These are phyloP conservation scores for Pseudopithomyces maydicus DNA, from an alignment of 2,329 filamentous ascomycete genomes.

Conservation along the genomic window DNA sequence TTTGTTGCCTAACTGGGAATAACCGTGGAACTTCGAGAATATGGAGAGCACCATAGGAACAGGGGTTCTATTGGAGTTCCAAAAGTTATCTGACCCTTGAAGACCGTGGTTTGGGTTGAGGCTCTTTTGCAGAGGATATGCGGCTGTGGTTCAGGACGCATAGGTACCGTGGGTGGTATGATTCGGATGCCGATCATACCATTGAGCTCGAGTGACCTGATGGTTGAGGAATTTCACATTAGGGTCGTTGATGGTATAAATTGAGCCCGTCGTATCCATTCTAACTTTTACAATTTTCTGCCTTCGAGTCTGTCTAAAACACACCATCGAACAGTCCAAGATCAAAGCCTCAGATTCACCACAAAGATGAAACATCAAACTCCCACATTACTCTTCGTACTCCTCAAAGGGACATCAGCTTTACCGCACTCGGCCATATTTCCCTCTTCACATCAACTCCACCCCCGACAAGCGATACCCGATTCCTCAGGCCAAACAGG, in stretches of 20 bases:
- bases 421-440: conserved; percentile 10
- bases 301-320: neutral
- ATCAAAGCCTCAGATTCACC: neutral
- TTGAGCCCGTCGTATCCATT: neutral
- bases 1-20: conserved; percentile 15
- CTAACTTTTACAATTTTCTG: neutral
- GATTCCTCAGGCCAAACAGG: conserved; percentile 27
- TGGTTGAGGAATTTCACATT: neutral
- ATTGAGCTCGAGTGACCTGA: conserved; percentile 7
- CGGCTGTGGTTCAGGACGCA: conserved; percentile 21
- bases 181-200: conserved; percentile 8
- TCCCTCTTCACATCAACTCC: conserved; percentile 1
- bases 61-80: neutral
- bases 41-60: neutral
- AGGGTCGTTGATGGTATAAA: neutral
- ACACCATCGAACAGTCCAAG: neutral
- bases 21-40: conserved; percentile 15
- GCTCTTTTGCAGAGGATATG: conserved; percentile 25
- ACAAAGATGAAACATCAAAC: conserved; percentile 11
- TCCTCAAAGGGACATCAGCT: conserved; percentile 9
- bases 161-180: conserved; percentile 8
- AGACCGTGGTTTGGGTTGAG: conserved; percentile 15
- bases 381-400: conserved; percentile 2
- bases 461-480: conserved; percentile 27
- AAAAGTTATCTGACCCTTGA: conserved; percentile 5